phyloP scores from a whole-genome alignment of 2,329 filamentous ascomycete species.

The Alternaria dauci region DNA sequence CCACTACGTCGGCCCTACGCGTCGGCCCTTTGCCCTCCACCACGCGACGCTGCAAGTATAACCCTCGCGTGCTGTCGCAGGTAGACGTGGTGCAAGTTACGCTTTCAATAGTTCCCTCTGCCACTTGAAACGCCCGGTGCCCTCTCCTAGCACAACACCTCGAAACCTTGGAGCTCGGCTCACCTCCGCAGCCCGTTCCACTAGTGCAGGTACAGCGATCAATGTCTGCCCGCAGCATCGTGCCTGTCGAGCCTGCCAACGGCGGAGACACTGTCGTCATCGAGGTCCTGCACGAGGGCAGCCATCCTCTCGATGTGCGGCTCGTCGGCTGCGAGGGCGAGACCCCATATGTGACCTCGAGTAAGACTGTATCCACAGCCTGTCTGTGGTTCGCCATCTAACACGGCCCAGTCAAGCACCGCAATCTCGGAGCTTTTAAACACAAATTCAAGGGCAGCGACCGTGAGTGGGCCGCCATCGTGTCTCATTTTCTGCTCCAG shows the following conservation, averaged over 20 bases:
- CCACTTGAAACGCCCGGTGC: constrained; percentile 25
- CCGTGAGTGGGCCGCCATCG: constrained; percentile 72
- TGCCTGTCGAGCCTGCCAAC: constrained; percentile 67
- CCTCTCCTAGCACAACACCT: constrained; percentile 6
- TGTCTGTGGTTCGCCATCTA: constrained; percentile 28
- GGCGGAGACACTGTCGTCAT: constrained; percentile 66
- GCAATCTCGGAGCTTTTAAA: constrained; percentile 42
- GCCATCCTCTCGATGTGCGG: constrained; percentile 68
- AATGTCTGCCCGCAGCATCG: constrained; percentile 52
- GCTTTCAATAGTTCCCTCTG: constrained; percentile 17
- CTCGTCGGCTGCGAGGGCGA: constrained; percentile 74
- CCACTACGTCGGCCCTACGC: constrained; percentile 2
- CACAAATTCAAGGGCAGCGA: constrained; percentile 48
- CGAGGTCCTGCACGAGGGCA: constrained; percentile 63
- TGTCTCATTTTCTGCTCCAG: constrained; percentile 65
- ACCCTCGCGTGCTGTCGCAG: constrained; percentile 13
- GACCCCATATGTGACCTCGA: constrained; percentile 64
- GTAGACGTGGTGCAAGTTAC: constrained; percentile 1
- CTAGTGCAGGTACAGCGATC: constrained; percentile 6
- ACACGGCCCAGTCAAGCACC: constrained; percentile 45
- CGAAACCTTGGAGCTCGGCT: constrained; percentile 8
- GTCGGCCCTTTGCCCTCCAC: background rate
- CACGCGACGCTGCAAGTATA: constrained; percentile 13
- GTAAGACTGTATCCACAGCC: constrained; percentile 58
- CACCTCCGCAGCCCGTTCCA: constrained; percentile 1